Evolutionary conservation across 1,284 basidiomycete genomes (phyloP).

Genomic region (Chalciporus sp.): DNA sequence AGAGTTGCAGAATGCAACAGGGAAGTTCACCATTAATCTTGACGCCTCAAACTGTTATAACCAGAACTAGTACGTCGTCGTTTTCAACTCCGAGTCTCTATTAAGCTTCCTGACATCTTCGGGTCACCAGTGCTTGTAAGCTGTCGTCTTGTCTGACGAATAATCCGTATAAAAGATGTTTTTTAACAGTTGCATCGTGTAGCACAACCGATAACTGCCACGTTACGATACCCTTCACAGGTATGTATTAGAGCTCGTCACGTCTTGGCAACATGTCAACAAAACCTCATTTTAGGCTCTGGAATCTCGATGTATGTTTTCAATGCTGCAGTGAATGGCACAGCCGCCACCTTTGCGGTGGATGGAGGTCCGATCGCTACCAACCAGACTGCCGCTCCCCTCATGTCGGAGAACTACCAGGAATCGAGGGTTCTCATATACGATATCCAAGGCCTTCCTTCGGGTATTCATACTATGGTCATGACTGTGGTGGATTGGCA

Average conservation of each 20-base stretch:
- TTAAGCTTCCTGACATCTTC: conserved; percentile 1
- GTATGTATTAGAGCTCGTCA: conserved; percentile 4
- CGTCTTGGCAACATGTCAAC: neutral
- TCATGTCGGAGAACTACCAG: conserved; percentile 17
- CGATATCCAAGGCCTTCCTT: conserved; percentile 16
- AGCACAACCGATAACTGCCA: conserved; percentile 16
- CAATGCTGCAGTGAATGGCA: conserved; percentile 24
- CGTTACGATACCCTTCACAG: conserved; percentile 25
- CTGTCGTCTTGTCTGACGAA: neutral
- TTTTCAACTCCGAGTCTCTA: neutral
- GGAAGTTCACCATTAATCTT: conserved; percentile 18
- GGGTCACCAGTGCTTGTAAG: conserved; percentile 21
- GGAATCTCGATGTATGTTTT: conserved; percentile 31
- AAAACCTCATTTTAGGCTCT: conserved; percentile 18
- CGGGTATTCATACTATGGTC: conserved; percentile 22
- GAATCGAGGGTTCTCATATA: conserved; percentile 25
- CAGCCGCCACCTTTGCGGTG: conserved; percentile 24
- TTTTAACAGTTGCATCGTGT: conserved; percentile 22
- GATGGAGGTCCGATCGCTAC: conserved; percentile 12
- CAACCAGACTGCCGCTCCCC: conserved; percentile 11
- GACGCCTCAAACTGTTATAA: conserved; percentile 26
- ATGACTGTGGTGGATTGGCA: conserved; percentile 28
- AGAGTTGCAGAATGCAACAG: conserved; percentile 20
- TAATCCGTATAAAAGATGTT: neutral
- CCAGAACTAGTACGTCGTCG: conserved; percentile 24